Percentiles rank a stretch among this genome's conserved stretches.
Conservation (phyloP, 1,284 basidiomycete genomes). For the Trichosporon asahii region DNA sequence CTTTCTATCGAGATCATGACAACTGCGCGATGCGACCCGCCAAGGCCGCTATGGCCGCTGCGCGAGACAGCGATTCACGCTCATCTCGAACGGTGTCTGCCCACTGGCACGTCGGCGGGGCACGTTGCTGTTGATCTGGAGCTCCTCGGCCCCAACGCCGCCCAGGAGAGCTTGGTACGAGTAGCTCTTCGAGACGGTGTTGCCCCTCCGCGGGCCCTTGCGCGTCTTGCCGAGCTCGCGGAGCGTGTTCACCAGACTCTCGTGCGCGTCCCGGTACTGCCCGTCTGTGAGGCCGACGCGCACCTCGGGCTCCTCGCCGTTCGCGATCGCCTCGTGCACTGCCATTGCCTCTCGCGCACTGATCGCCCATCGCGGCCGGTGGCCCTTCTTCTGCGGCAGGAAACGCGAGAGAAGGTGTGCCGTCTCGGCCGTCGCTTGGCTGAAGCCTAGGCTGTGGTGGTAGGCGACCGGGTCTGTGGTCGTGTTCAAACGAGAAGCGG, state of each 20-base stretch:
- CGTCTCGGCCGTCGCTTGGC: slow-evolving; percentile 37
- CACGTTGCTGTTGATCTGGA: background rate
- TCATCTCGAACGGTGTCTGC: slow-evolving; percentile 44
- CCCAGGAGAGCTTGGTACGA: slow-evolving; percentile 14
- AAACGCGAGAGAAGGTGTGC: slow-evolving; percentile 43
- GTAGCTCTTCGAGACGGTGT: slow-evolving; percentile 1
- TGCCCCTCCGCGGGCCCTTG: background rate
- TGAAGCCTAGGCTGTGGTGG: slow-evolving; percentile 41
- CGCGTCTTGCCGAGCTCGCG: slow-evolving; percentile 23
- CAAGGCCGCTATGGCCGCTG: slow-evolving; percentile 36
- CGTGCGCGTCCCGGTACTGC: slow-evolving; percentile 45
- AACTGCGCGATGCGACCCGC: too few relatives aligned
- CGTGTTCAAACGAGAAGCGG: slow-evolving; percentile 34
- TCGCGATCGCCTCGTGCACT: slow-evolving; percentile 14
- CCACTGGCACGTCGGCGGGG: slow-evolving; percentile 17
- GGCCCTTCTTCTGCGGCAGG: slow-evolving; percentile 31
- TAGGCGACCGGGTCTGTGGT: slow-evolving; percentile 43
- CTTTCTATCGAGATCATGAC: too few relatives aligned
- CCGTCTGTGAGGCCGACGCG: slow-evolving; percentile 39
- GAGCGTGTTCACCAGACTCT: slow-evolving; percentile 38
- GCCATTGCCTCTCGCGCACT: slow-evolving; percentile 19
- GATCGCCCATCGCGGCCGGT: slow-evolving; percentile 33
- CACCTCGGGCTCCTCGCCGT: slow-evolving; percentile 26
- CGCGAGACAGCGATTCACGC: slow-evolving; percentile 38
- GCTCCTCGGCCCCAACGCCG: slow-evolving; percentile 11